Conservation (phyloP, 179 eudicot genomes). For the Beta lomatogona region DNA sequence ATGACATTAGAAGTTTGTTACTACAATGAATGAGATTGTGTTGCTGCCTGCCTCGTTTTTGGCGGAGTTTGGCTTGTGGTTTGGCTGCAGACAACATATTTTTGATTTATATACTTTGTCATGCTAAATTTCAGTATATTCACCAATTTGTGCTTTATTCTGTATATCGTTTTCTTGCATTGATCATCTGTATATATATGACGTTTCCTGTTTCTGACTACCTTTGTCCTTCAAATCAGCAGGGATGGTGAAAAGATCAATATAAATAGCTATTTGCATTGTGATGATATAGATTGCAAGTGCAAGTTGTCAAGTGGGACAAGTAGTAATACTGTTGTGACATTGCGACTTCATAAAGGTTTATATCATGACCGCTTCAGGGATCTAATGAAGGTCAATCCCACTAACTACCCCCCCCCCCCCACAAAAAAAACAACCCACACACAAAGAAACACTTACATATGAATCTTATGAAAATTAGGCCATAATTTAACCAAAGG, state of each 20-base stretch:
- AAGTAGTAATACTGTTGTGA: constrained; percentile 37
- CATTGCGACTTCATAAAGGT: constrained; percentile 67
- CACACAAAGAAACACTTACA: neutral
- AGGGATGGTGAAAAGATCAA: constrained; percentile 77
- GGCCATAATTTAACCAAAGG: neutral
- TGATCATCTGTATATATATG: neutral
- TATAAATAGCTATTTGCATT: constrained; percentile 52
- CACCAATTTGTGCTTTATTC: neutral
- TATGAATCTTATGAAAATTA: neutral
- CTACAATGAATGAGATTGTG: neutral
- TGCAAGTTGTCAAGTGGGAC: constrained; percentile 49
- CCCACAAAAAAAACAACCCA: no score
- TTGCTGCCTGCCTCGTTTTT: neutral
- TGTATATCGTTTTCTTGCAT: neutral
- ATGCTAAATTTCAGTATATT: neutral
- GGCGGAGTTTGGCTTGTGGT: neutral
- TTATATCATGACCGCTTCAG: constrained; percentile 71
- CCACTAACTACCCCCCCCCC: neutral
- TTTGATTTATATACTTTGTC: neutral
- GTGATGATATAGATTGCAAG: constrained; percentile 60
- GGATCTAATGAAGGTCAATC: constrained; percentile 61
- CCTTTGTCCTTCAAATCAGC: constrained; percentile 25
- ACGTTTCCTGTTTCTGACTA: neutral
- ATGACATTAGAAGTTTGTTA: neutral
- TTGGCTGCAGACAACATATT: neutral